These are phyloP conservation scores for Cinnamomum micranthum DNA, from an alignment of 164 flowering plant species.

Conservation along the genomic window DNA sequence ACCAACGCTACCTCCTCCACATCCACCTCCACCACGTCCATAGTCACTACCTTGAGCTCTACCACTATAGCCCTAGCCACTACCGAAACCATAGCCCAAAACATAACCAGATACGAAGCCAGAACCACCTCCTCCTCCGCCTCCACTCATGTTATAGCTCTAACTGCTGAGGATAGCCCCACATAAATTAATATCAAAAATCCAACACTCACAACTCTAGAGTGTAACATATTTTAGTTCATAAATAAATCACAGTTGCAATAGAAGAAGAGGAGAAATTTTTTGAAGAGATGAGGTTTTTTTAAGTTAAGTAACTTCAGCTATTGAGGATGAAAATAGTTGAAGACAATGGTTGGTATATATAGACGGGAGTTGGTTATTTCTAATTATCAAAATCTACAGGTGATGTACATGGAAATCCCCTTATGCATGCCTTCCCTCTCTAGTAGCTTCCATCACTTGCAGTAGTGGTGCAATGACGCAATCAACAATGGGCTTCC, in stretches of 20 bases:
- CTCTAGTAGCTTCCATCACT: no score
- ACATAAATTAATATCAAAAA: slow-evolving; percentile 16
- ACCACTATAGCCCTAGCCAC: slow-evolving; percentile 16
- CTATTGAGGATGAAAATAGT: no score
- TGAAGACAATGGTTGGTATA: not conserved
- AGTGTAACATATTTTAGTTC: not conserved
- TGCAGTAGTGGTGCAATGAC: no score
- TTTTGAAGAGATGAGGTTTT: no score
- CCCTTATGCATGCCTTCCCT: no score
- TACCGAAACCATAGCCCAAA: slow-evolving; percentile 19
- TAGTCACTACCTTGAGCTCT: slow-evolving; percentile 14
- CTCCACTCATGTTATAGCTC: slow-evolving; percentile 1
- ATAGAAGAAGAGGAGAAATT: not conserved
- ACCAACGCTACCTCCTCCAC: slow-evolving; percentile 15
- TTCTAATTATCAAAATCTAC: no score
- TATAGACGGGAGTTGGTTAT: not conserved
- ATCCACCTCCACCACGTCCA: slow-evolving; percentile 11
- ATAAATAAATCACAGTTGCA: not conserved
- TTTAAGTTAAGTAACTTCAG: no score
- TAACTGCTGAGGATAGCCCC: slow-evolving; percentile 11
- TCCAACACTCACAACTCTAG: not conserved
- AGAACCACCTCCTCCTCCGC: slow-evolving; percentile 10
- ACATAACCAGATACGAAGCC: slow-evolving; percentile 11
- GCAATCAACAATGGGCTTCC: no score
- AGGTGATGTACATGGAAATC: not conserved